Percentiles rank a stretch among this genome's conserved stretches.
Conservation (phyloP, 2,329 filamentous ascomycete species). For the Botrytis hyacinthi region DNA sequence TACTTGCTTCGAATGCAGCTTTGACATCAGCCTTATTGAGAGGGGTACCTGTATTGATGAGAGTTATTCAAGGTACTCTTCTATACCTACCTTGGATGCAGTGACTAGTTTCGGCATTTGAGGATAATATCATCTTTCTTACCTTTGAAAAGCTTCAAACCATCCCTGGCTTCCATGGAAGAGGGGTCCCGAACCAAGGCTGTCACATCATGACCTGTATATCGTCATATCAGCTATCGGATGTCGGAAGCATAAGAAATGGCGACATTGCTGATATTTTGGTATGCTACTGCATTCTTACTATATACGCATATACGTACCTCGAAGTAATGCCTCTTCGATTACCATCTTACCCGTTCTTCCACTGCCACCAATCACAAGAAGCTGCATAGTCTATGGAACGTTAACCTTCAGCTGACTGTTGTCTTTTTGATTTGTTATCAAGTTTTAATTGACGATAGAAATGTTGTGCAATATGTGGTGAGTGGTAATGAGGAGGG, state of each 20-base stretch:
- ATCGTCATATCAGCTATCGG: slow-evolving; percentile 5
- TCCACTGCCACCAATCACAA: slow-evolving; percentile 47
- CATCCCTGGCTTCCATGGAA: slow-evolving; percentile 35
- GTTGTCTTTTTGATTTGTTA: not conserved
- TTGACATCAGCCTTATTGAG: slow-evolving; percentile 42
- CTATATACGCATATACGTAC: slow-evolving; percentile 9
- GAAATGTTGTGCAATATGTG: not conserved
- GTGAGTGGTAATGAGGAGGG: not conserved
- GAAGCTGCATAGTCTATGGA: slow-evolving; percentile 36
- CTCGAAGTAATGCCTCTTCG: slow-evolving; percentile 37
- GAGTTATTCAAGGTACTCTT: not conserved
- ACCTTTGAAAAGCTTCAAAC: slow-evolving; percentile 44
- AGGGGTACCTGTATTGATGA: slow-evolving; percentile 32
- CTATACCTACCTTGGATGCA: not conserved
- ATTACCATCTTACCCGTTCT: slow-evolving; percentile 47
- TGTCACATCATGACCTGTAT: slow-evolving; percentile 43
- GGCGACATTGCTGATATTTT: slow-evolving; percentile 1
- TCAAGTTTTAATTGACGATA: not conserved
- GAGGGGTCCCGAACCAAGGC: slow-evolving; percentile 46
- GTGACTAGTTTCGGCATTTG: not conserved
- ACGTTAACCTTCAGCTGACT: not conserved
- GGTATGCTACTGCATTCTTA: slow-evolving; percentile 3
- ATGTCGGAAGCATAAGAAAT: not conserved
- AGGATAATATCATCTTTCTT: not conserved
- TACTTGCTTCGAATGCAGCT: slow-evolving; percentile 46